phyloP scores from a whole-genome alignment of 2,329 filamentous ascomycete species.

The Plenodomus biglobosus region DNA sequence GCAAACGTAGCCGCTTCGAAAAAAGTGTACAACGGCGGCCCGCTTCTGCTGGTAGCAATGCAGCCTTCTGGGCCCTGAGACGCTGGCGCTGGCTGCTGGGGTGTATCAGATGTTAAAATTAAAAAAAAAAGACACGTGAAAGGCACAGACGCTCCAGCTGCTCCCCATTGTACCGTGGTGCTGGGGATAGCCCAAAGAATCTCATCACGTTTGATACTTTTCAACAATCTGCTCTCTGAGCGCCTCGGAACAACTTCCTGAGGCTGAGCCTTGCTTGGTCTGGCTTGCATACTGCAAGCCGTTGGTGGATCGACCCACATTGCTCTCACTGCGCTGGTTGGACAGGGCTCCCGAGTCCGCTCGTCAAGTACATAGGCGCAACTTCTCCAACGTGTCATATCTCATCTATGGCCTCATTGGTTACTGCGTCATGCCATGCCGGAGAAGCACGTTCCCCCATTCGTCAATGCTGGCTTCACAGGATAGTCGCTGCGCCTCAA shows the following conservation, averaged over 20 bases:
- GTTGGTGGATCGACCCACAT: conserved; percentile 25
- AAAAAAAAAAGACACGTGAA: conserved; percentile 8
- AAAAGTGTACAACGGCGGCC: conserved; percentile 26
- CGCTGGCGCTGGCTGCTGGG: conserved; percentile 10
- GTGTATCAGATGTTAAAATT: conserved; percentile 12
- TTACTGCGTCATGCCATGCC: conserved; percentile 4
- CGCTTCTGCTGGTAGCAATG: conserved; percentile 29
- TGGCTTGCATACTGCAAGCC: conserved; percentile 19
- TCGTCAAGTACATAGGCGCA: conserved; percentile 4
- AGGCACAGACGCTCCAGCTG: not conserved
- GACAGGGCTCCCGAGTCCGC: conserved; percentile 14
- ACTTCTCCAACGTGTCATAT: conserved; percentile 31
- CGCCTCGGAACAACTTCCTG: conserved; percentile 5
- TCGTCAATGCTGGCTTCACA: conserved; percentile 11
- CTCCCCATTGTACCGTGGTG: not conserved
- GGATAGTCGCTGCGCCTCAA: not conserved
- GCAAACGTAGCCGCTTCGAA: conserved; percentile 33
- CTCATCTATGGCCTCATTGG: conserved; percentile 20
- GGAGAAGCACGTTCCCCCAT: conserved; percentile 14
- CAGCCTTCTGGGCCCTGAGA: conserved; percentile 18
- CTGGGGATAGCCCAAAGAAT: not conserved
- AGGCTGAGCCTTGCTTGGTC: conserved; percentile 15
- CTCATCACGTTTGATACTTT: not conserved
- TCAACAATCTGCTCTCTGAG: not conserved
- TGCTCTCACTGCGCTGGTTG: conserved; percentile 17